Evolutionary conservation across 129 eudicot genomes (phyloP), one percentile per base, ranked within the genome.

Genomic region (Apium graveolens): DNA sequence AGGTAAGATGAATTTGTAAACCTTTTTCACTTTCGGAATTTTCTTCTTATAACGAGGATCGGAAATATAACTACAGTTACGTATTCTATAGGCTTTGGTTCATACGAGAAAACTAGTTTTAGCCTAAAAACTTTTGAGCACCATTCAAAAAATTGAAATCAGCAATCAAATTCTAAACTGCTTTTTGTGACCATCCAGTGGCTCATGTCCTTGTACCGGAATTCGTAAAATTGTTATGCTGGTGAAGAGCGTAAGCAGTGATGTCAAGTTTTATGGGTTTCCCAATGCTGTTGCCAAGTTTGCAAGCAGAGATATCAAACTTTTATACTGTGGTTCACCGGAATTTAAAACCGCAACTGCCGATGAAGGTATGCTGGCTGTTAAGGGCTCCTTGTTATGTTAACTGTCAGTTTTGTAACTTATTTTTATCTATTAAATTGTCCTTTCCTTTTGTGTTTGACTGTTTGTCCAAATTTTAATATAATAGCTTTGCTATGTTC

Each of bases 321-420:
- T 53, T 72, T 73, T 80, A 83, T 63, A 57, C 75, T 78, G 68
- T 78, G n/a, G 76, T 49, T 72, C 81, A 78, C 37, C 83, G 78
- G 44, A 85, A 69, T 60, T 75, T 42, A 62, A 71, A 39, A 82
- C 60, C 79, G 70, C 55, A 17, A 75, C 73, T 43, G 79, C 85
- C 41, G 74, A 48, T 71, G 82, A 82, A 80, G 91, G 96, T 90
- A 78, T 70, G 44, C 68, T 76, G 78, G 32, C 57, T 49, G 17
- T 14, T 4, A 9, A 7, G n/a, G n/a, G n/a, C n/a, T 42, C 1
- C 16, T 26, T 37, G 42, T 11, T 72, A 9, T 72, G 4, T 4
- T 11, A 70, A 38, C 18, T 70, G 21, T 3, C 7, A 21, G 26
- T 20, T 37, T 70, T 34, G 4, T 39, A 35, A n/a, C n/a, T n/a